phyloP scores from a whole-genome alignment of 768 basidiomycete genomes.

The Mycena amicta region DNA sequence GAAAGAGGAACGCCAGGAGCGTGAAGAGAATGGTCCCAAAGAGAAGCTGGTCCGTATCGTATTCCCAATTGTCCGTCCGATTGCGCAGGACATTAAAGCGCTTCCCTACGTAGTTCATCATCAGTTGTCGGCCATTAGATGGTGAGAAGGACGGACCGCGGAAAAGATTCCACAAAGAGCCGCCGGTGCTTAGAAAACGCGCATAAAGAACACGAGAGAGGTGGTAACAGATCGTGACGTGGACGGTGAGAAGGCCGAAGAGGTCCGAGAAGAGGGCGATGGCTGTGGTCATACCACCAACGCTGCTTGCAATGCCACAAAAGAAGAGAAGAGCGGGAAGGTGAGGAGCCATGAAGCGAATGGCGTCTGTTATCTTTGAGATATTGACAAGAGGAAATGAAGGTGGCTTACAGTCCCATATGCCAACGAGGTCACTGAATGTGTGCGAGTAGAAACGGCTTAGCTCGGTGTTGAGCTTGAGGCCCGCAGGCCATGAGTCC shows the following conservation, averaged over 20 bases:
- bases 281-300: conserved; percentile 62
- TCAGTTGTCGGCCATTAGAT: background rate
- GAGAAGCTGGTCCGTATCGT: conserved; percentile 92
- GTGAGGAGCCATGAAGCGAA: conserved; percentile 30
- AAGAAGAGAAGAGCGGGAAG: conserved; percentile 38
- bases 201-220: conserved; percentile 63
- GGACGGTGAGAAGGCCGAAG: conserved; percentile 65
- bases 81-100: conserved; percentile 84
- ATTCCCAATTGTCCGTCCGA: conserved; percentile 88
- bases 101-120: conserved; percentile 60
- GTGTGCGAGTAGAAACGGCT: conserved; percentile 79
- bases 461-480: conserved; percentile 96
- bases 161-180: conserved; percentile 87
- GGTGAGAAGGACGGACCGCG: conserved; percentile 54
- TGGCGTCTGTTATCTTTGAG: conserved; percentile 24
- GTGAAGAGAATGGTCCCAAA: conserved; percentile 92
- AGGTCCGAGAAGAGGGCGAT: conserved; percentile 70
- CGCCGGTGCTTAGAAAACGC: conserved; percentile 56
- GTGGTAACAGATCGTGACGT: conserved; percentile 71
- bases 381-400: conserved; percentile 1
- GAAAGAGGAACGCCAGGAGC: conserved; percentile 75
- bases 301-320: conserved; percentile 33
- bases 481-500: conserved; percentile 92
- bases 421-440: conserved; percentile 62
- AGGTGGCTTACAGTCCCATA: conserved; percentile 69